Base-by-base conservation (phyloP, 2,329 filamentous ascomycete species). In the Botrytis deweyae region DNA sequence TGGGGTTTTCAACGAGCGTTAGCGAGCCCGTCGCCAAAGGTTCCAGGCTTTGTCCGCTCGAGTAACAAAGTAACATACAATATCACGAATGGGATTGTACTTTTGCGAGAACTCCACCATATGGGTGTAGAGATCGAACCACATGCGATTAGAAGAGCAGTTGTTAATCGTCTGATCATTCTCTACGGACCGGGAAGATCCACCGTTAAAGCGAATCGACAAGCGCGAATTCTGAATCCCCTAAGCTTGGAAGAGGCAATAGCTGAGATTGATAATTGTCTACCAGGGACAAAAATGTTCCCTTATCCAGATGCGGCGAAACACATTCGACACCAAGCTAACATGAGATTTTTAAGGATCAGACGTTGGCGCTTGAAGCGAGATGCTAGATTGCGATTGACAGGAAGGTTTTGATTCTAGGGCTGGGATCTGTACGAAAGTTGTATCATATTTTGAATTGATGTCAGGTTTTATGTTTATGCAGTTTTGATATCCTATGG, bases 1-100 rank as follows among this genome's bases (percentile, higher is more conserved):
- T 88, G 86, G 86, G 85, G 86, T 2, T 87, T 88, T 77, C 82
- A 80, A 40, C 75, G 76, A 61, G 74, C 73, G 20, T 71, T 79
- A 61, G 62, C 52, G 52, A 67, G 46, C 9, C 46, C 70, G 7
- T 5, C 62, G 12, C 44, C 44, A n/a, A 58, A 58, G 10, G 29
- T 20, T 49, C n/a, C 7, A 59, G 71, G 71, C 8, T 25, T 49
- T 25, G 29, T 40, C 22, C 55, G 63, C 59, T 18, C n/a, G 36
- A 66, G 9, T 7, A 38, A 42, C 18, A 44, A 62, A 33, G 42
- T 20, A 1, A 42, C 66, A 20, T 71, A 64, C 25, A 49, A 64
- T 18, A 33, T 80, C 29, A 77, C 77, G 4, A 75, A 74, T 20
- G 80, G 80, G 9, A 78, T 82, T 40, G 49, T 44, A 10, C 72